Base-by-base conservation (phyloP, 108 stramenopile genomes). In the Hondaea fermentalgiana region DNA sequence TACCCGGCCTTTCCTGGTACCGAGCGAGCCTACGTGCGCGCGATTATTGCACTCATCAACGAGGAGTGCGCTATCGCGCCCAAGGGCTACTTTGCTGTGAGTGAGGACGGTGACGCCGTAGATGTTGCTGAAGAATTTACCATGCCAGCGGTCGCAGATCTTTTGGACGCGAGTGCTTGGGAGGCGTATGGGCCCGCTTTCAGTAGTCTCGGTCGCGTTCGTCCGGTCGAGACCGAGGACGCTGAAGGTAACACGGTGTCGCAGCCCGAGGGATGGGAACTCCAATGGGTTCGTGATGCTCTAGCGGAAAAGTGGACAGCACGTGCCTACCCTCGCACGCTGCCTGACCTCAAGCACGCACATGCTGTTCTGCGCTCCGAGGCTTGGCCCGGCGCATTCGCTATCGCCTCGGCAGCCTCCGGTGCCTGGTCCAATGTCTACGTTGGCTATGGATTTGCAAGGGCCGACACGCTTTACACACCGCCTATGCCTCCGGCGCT, bases 1-100 rank as follows among this genome's bases (percentile, higher is more conserved):
- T 93, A 94, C 58, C 94, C 94, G 0, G 92, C 94, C 16, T 94
- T 94, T 88, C 92, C 92, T 1, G 94, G 94, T n/a, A 60, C 58
- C 5, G 94, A 94, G 87, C 23, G 59, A 0, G 55, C 93, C 69
- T 76, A 91, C 28, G 87, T 94, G 23, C 92, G 94, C 47, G 91
- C 93, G 0, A 76, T 91, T 89, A 91, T 94, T 59, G 94, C 93
- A 21, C 91, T 88, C n/a, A 93, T 94, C 92, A 91, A 89, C 14
- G 90, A 83, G n/a, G 92, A 90, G 8, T 90, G 59, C 35, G 88
- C 72, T n/a, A 72, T 94, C 4, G 92, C 92, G 17, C 94, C 94
- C 16, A 57, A 88, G 4, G 94, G 94, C 25, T 92, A 89, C 91
- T 94, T 91, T 49, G 19, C 23, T 3, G 59, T 21, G 5, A 45